A percentile compares a stretch with the other conserved stretches of the same genome.
These are phyloP conservation scores for Talaromyces sp. DNA, from an alignment of 2,329 filamentous ascomycete species.

Conservation along the genomic window DNA sequence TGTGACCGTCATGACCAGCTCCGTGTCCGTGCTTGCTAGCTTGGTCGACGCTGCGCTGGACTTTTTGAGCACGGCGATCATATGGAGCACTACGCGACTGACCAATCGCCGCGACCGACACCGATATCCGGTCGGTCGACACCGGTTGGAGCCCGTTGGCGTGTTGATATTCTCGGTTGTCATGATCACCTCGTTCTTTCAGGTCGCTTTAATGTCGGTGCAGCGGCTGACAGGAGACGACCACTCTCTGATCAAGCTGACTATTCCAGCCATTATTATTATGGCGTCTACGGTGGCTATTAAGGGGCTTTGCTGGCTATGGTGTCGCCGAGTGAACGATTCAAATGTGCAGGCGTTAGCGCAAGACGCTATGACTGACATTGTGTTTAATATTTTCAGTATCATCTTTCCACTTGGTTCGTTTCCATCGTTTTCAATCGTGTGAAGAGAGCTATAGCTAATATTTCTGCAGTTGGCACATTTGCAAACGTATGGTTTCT, in stretches of 20 bases:
- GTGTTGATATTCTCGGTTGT: slow-evolving; percentile 62
- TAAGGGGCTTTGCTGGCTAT: slow-evolving; percentile 78
- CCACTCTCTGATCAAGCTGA: slow-evolving; percentile 66
- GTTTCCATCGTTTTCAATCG: not conserved
- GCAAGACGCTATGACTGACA: slow-evolving; percentile 65
- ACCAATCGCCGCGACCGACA: slow-evolving; percentile 56
- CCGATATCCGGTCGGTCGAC: slow-evolving; percentile 59
- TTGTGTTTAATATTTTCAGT: slow-evolving; percentile 85
- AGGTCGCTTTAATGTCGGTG: slow-evolving; percentile 56
- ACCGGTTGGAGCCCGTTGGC: slow-evolving; percentile 58
- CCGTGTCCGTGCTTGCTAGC: slow-evolving; percentile 59
- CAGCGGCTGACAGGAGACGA: slow-evolving; percentile 52
- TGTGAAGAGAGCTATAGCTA: not conserved
- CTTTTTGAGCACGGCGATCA: slow-evolving; percentile 58
- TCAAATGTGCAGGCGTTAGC: slow-evolving; percentile 77
- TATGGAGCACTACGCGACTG: slow-evolving; percentile 55
- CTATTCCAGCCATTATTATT: slow-evolving; percentile 66
- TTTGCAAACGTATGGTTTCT: slow-evolving; percentile 48
- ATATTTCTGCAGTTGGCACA: slow-evolving; percentile 23
- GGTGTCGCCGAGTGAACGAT: slow-evolving; percentile 80
- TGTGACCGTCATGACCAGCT: slow-evolving; percentile 70
- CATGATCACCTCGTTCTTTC: slow-evolving; percentile 61
- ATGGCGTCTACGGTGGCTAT: slow-evolving; percentile 78
- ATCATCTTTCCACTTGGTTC: slow-evolving; percentile 72
- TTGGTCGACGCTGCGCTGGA: slow-evolving; percentile 63